Percentiles rank a stretch among this genome's conserved stretches.
phyloP scores from a whole-genome alignment of 306 rosid genomes.

The Castanea crenata region DNA sequence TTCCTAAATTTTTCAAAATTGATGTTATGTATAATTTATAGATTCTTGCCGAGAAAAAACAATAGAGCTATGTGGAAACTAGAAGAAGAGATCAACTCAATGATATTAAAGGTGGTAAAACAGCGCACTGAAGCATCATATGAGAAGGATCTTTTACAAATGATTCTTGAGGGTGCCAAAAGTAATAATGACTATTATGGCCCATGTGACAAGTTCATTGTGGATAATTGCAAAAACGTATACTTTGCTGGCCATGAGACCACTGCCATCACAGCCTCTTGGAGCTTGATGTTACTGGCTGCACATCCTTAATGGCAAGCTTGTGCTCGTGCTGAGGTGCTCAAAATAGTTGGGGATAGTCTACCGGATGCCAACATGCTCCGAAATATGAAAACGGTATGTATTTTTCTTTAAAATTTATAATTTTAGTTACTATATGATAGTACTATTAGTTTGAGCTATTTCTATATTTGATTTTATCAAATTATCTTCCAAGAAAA shows the following conservation, averaged over 20 bases:
- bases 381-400: slow-evolving; percentile 18
- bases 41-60: slow-evolving; percentile 52
- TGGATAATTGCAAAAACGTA: slow-evolving; percentile 35
- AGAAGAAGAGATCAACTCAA: slow-evolving; percentile 54
- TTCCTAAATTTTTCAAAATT: neutral
- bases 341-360: slow-evolving; percentile 7
- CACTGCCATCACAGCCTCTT: slow-evolving; percentile 10
- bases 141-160: slow-evolving; percentile 64
- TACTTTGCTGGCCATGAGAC: slow-evolving; percentile 34
- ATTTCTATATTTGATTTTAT: neutral
- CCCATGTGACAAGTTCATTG: slow-evolving; percentile 33
- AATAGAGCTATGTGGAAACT: slow-evolving; percentile 59
- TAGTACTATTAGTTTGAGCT: neutral
- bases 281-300: slow-evolving; percentile 32
- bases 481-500: neutral
- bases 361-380: slow-evolving; percentile 11
- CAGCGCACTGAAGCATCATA: slow-evolving; percentile 27
- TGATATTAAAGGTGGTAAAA: slow-evolving; percentile 40
- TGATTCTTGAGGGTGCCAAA: slow-evolving; percentile 58
- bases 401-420: neutral
- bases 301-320: slow-evolving; percentile 32
- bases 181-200: slow-evolving; percentile 18
- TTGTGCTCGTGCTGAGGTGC: slow-evolving; percentile 22
- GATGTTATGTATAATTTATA: slow-evolving; percentile 11
- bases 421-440: neutral